Evolutionary conservation across 805 yeast genomes (phyloP).

Genomic region (Naumovozyma baii): DNA sequence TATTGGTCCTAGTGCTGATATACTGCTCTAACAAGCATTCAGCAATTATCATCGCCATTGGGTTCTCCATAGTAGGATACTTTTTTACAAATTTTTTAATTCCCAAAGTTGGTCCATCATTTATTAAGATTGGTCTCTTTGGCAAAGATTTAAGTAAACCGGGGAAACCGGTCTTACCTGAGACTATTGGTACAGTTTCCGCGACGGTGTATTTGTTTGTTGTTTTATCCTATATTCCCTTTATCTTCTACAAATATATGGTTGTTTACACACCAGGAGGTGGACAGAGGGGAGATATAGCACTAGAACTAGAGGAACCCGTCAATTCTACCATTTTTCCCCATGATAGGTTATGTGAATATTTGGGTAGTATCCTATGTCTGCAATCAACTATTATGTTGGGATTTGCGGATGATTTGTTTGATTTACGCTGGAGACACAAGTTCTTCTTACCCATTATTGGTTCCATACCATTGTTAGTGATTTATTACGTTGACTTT

Average conservation of each 20-base stretch:
- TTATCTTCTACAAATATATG: constrained; percentile 68
- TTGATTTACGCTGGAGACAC: constrained; percentile 95
- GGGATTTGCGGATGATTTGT: constrained; percentile 89
- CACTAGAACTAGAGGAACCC: constrained; percentile 10
- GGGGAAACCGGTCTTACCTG: constrained; percentile 73
- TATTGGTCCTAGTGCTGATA: constrained; percentile 9
- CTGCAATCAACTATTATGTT: constrained; percentile 73
- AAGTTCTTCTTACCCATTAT: constrained; percentile 92
- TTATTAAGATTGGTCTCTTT: constrained; percentile 67
- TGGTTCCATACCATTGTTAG: constrained; percentile 81
- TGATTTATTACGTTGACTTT: constrained; percentile 88
- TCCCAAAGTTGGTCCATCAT: constrained; percentile 57
- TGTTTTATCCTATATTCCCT: constrained; percentile 81
- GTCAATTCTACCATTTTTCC: constrained; percentile 41
- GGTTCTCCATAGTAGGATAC: constrained; percentile 62
- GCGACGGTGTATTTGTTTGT: constrained; percentile 72
- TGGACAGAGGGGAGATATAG: constrained; percentile 35
- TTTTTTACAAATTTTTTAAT: constrained; percentile 49
- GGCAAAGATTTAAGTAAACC: constrained; percentile 78
- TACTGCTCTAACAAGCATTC: constrained; percentile 17
- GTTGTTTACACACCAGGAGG: constrained; percentile 51
- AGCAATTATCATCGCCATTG: constrained; percentile 40
- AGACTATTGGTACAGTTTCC: constrained; percentile 84
- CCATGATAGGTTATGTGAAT: constrained; percentile 74
- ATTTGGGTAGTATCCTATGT: constrained; percentile 74